Evolutionary conservation across 495 filamentous ascomycete genomes (phyloP).

Genomic region (Cladorrhinum samala): DNA sequence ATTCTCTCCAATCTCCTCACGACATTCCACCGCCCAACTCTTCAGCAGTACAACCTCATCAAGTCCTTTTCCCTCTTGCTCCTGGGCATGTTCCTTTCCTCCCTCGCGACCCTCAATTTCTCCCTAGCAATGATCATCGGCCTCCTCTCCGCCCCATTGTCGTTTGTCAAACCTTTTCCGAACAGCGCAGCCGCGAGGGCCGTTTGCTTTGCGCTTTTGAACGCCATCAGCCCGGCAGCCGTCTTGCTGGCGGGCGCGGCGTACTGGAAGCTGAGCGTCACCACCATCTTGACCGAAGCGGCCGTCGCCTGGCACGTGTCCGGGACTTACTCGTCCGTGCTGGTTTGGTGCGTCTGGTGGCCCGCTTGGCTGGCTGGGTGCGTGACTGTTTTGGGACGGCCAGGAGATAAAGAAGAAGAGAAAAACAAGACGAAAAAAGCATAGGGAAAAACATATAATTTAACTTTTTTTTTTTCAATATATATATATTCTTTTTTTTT

Average conservation of each 20-base stretch:
- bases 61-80: slow-evolving; percentile 89
- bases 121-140: slow-evolving; percentile 83
- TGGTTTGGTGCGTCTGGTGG: slow-evolving; percentile 99
- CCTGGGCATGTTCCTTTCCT: slow-evolving; percentile 83
- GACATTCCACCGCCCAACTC: slow-evolving; percentile 45
- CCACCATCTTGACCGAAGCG: slow-evolving; percentile 61
- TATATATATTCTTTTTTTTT: neutral
- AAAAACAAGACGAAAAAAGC: slow-evolving; percentile 27
- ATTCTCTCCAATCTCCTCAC: slow-evolving; percentile 49
- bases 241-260: slow-evolving; percentile 50
- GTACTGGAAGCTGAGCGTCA: slow-evolving; percentile 47
- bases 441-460: slow-evolving; percentile 9
- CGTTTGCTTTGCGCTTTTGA: slow-evolving; percentile 36
- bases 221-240: slow-evolving; percentile 57
- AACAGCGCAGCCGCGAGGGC: slow-evolving; percentile 21
- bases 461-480: neutral
- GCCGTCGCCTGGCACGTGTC: slow-evolving; percentile 88
- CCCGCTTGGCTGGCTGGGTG: slow-evolving; percentile 76
- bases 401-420: neutral
- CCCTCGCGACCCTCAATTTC: slow-evolving; percentile 95
- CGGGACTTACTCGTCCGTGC: slow-evolving; percentile 82
- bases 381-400: slow-evolving; percentile 35
- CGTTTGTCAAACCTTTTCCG: slow-evolving; percentile 56
- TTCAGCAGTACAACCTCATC: slow-evolving; percentile 68
- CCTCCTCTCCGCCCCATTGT: slow-evolving; percentile 66